These are phyloP conservation scores for Trichosporon sp. DNA, from an alignment of 1,284 basidiomycete genomes.

Conservation along the genomic window DNA sequence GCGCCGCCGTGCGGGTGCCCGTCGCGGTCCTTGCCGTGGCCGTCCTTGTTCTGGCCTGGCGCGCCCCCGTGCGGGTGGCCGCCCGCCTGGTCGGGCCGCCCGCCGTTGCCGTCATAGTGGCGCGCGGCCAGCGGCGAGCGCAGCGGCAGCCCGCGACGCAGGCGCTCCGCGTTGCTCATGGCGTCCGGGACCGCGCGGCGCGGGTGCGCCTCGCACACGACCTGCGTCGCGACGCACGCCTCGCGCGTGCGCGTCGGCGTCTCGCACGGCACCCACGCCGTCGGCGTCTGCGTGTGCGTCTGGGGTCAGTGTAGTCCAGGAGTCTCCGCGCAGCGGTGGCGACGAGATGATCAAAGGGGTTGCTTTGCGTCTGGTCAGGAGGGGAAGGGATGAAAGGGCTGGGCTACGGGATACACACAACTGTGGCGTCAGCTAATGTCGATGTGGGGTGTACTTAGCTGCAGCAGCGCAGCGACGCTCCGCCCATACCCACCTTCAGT, in stretches of 20 bases:
- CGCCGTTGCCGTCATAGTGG: neutral
- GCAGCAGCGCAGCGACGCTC: neutral
- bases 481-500: neutral
- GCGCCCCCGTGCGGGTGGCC: neutral
- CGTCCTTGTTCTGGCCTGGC: neutral
- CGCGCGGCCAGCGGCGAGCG: neutral
- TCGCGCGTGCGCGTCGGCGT: neutral
- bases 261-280: neutral
- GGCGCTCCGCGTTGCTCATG: constrained; percentile 17
- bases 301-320: neutral
- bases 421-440: neutral
- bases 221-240: neutral
- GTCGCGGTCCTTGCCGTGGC: neutral
- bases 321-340: no score
- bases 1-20: neutral
- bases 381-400: neutral
- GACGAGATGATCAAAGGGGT: neutral
- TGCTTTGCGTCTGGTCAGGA: no score
- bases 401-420: constrained; percentile 1
- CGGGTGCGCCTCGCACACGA: neutral
- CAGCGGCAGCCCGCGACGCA: constrained; percentile 16
- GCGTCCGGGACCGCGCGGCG: neutral
- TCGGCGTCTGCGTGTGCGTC: neutral
- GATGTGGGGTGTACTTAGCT: neutral
- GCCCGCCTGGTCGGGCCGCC: neutral